A percentile compares a stretch with the other conserved stretches of the same genome.
phyloP scores from a whole-genome alignment of 139 green algal genomes.

The Picochlorum costavermella region DNA sequence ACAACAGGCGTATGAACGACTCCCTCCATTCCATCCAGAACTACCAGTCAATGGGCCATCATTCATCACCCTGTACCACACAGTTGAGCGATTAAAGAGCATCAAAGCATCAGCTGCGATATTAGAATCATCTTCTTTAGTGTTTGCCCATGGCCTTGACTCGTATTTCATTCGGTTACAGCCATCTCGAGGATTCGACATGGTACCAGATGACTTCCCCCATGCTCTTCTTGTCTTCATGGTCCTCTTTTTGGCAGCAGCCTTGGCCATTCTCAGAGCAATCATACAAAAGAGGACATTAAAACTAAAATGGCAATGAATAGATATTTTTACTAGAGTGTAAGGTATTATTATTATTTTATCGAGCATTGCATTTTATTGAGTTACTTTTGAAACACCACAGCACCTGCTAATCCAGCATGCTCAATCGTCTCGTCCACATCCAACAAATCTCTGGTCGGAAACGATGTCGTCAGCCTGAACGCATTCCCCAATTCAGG shows the following conservation, averaged over 20 bases:
- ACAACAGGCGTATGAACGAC: constrained; percentile 70
- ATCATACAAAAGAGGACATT: constrained; percentile 36
- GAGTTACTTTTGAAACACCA: constrained; percentile 66
- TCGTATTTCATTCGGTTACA: constrained; percentile 74
- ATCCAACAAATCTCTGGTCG: constrained; percentile 46
- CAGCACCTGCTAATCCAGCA: constrained; percentile 68
- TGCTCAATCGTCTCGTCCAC: constrained; percentile 60
- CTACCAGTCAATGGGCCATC: constrained; percentile 39
- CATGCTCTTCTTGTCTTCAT: constrained; percentile 78
- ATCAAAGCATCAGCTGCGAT: constrained; percentile 46
- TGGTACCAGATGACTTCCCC: constrained; percentile 84
- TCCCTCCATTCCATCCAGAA: constrained; percentile 73
- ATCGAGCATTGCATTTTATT: neutral
- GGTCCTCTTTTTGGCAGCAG: constrained; percentile 46
- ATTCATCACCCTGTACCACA: constrained; percentile 52
- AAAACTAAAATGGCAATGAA: constrained; percentile 50
- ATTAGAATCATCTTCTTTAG: constrained; percentile 72
- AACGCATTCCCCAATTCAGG: constrained; percentile 47
- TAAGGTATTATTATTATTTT: neutral
- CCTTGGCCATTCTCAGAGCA: constrained; percentile 32
- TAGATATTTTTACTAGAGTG: constrained; percentile 20
- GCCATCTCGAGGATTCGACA: constrained; percentile 70
- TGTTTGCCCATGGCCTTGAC: constrained; percentile 64
- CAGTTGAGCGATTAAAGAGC: constrained; percentile 26
- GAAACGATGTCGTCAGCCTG: constrained; percentile 63